Percentiles rank a stretch among this genome's conserved stretches.
phyloP scores from a whole-genome alignment of 495 filamentous ascomycete species.

The Xylaria cubensis region DNA sequence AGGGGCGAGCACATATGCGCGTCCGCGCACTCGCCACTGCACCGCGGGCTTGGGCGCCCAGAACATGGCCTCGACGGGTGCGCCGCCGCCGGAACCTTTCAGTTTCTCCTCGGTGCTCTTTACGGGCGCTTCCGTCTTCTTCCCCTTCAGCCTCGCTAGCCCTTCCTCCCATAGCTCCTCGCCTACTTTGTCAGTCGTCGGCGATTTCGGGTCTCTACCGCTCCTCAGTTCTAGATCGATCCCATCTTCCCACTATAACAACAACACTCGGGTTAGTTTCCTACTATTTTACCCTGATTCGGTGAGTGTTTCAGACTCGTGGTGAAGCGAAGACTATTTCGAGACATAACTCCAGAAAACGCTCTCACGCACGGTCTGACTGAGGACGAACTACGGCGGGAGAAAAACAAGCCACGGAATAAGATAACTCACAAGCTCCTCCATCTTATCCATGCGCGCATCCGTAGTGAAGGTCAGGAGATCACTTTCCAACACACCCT shows the following conservation, averaged over 20 bases:
- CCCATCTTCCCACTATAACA: constrained; percentile 30
- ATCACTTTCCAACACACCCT: constrained; percentile 70
- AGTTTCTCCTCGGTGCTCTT: constrained; percentile 38
- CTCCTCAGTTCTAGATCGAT: constrained; percentile 21
- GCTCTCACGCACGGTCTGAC: background rate
- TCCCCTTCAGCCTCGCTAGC: constrained; percentile 40
- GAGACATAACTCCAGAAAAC: background rate
- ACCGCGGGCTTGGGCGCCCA: constrained; percentile 74
- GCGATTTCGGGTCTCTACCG: constrained; percentile 20
- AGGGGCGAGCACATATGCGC: constrained; percentile 69
- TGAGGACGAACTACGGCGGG: background rate
- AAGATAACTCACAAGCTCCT: constrained; percentile 64
- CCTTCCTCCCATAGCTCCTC: constrained; percentile 28
- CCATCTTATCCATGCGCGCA: constrained; percentile 80
- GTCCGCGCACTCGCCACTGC: constrained; percentile 86
- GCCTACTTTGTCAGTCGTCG: constrained; percentile 26
- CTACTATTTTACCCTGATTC: no score
- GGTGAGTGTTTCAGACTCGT: background rate
- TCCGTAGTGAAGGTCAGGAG: constrained; percentile 86
- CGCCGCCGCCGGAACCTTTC: constrained; percentile 66
- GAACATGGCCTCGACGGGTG: constrained; percentile 79
- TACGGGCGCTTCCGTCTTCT: background rate
- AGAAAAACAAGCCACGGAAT: background rate
- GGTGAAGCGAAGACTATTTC: no score
- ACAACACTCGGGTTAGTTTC: background rate